These are phyloP conservation scores for Diaporthe citrichinensis DNA, from an alignment of 2,329 filamentous ascomycete species.

Conservation along the genomic window DNA sequence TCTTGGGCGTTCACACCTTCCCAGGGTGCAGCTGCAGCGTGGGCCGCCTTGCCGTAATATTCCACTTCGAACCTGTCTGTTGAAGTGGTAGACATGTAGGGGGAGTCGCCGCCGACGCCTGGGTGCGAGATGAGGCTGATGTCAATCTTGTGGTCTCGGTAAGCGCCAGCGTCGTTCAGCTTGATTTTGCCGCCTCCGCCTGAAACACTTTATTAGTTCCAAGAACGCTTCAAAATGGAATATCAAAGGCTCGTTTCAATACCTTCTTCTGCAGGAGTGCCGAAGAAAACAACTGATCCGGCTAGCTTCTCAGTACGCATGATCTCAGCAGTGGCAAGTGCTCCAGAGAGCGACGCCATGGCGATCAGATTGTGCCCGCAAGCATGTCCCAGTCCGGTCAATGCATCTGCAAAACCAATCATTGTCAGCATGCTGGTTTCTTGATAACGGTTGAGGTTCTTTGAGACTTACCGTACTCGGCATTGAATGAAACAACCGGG, in stretches of 20 bases:
- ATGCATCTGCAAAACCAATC: neutral
- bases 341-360: constrained; percentile 1
- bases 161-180: constrained; percentile 52
- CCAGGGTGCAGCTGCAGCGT: constrained; percentile 30
- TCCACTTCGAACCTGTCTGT: constrained; percentile 48
- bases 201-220: neutral
- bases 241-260: neutral
- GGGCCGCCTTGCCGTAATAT: constrained; percentile 31
- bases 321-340: constrained; percentile 6
- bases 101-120: constrained; percentile 46
- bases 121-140: constrained; percentile 56
- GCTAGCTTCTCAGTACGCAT: constrained; percentile 48
- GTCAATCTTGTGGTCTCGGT: constrained; percentile 53
- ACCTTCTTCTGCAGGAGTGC: constrained; percentile 59
- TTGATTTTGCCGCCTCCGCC: constrained; percentile 58
- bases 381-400: constrained; percentile 2
- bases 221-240: too few relatives aligned
- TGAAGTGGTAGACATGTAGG: constrained; percentile 49
- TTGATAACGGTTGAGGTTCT: too few relatives aligned
- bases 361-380: constrained; percentile 16
- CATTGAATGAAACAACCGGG: constrained; percentile 10
- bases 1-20: constrained; percentile 33
- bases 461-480: neutral
- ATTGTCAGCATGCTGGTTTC: neutral
- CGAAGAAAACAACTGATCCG: constrained; percentile 56